Evolutionary conservation across 371 early-diverging fungal genomes (phyloP).

Genomic region (Conidiobolus incongruus): DNA sequence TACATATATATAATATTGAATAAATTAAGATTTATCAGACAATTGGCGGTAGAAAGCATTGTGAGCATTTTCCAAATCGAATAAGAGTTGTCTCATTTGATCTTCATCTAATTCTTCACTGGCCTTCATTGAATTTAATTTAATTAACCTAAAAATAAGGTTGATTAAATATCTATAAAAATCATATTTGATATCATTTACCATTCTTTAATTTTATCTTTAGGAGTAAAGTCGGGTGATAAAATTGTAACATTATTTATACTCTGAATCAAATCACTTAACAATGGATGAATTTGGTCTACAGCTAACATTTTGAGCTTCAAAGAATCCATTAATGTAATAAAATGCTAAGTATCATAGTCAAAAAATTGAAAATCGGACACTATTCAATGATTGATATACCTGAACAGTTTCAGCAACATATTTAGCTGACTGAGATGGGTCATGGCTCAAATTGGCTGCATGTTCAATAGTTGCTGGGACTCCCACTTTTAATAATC

Average conservation of each 20-base stretch:
- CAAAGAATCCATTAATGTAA: conserved; percentile 80
- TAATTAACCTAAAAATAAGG: conserved; percentile 37
- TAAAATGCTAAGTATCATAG: conserved; percentile 33
- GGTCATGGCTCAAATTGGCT: conserved; percentile 22
- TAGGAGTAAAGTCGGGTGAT: conserved; percentile 62
- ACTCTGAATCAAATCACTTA: conserved; percentile 74
- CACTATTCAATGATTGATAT: conserved; percentile 3
- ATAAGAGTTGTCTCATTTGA: conserved; percentile 75
- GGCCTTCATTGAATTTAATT: conserved; percentile 78
- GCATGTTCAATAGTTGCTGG: conserved; percentile 79
- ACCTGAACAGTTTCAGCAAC: conserved; percentile 72
- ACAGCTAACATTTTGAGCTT: conserved; percentile 68
- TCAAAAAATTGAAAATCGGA: not conserved
- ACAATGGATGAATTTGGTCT: conserved; percentile 75
- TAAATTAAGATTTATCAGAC: too few species aligned
- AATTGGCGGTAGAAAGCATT: conserved; percentile 34
- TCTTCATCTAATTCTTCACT: conserved; percentile 68
- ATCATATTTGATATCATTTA: conserved; percentile 5
- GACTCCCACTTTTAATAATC: conserved; percentile 59
- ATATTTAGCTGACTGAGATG: conserved; percentile 35
- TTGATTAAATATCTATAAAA: not conserved
- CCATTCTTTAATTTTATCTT: conserved; percentile 64
- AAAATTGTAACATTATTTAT: conserved; percentile 59
- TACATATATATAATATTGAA: too few species aligned
- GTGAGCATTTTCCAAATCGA: conserved; percentile 72